Conservation (phyloP, 2,329 filamentous ascomycete genomes). For the Dryadomyces sulphureus region DNA sequence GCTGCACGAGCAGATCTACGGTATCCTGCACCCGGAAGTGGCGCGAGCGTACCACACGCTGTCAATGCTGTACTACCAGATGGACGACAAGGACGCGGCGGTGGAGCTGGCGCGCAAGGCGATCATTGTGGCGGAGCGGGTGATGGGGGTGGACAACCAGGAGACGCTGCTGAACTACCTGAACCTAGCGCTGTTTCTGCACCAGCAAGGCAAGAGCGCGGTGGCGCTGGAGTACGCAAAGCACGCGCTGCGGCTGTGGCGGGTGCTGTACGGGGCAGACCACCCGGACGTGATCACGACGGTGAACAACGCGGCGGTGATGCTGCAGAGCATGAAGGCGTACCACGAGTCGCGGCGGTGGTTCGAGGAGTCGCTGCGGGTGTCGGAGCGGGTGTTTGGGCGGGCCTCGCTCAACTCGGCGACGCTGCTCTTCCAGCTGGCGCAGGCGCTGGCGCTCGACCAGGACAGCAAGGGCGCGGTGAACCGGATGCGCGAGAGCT, state of each 20-base stretch:
- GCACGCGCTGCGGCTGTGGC: conserved; percentile 91
- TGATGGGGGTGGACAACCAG: conserved; percentile 79
- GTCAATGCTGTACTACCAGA: conserved; percentile 90
- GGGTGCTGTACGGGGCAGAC: conserved; percentile 83
- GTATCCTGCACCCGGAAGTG: conserved; percentile 91
- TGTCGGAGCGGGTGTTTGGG: conserved; percentile 84
- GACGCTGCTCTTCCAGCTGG: conserved; percentile 91
- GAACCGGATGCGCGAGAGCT: conserved; percentile 86
- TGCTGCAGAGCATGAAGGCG: conserved; percentile 90
- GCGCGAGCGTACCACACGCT: conserved; percentile 89
- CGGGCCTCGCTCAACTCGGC: conserved; percentile 84
- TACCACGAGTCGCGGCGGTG: conserved; percentile 90
- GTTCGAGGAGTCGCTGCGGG: conserved; percentile 84
- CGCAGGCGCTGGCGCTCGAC: conserved; percentile 89
- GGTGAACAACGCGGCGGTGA: conserved; percentile 95
- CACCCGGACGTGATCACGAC: conserved; percentile 98
- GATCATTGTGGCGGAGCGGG: conserved; percentile 89
- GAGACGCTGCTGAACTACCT: conserved; percentile 93
- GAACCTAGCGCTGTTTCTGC: conserved; percentile 87
- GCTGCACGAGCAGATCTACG: conserved; percentile 96
- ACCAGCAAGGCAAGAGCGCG: conserved; percentile 81
- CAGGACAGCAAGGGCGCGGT: conserved; percentile 88
- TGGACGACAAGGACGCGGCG: conserved; percentile 94
- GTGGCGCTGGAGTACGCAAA: conserved; percentile 77
- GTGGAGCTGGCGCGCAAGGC: conserved; percentile 93